Conservation (phyloP, 2,329 filamentous ascomycete species). For the Ascochyta rabiei region DNA sequence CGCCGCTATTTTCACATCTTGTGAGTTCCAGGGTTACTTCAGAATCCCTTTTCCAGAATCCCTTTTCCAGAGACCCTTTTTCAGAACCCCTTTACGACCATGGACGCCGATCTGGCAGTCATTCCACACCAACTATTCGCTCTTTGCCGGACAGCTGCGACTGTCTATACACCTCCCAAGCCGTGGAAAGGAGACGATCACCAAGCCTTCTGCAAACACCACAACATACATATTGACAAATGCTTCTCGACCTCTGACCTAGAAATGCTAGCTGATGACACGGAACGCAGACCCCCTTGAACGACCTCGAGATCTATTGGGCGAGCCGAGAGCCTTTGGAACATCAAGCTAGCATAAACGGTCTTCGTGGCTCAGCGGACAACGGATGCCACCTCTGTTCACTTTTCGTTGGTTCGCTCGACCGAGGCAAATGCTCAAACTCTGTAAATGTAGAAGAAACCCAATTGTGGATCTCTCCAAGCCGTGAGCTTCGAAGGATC, state of each 20-base stretch:
- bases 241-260: not conserved
- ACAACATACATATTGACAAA: not conserved
- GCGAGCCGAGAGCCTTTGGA: not conserved
- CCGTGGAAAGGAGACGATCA: not conserved
- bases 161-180: not conserved
- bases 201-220: not conserved
- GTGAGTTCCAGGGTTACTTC: not conserved
- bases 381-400: not conserved
- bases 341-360: not conserved
- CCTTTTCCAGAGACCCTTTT: too few relatives aligned
- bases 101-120: not conserved
- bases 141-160: not conserved
- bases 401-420: not conserved
- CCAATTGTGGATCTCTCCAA: not conserved
- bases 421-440: not conserved
- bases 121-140: not conserved
- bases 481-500: not conserved
- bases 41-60: too few relatives aligned
- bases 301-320: not conserved
- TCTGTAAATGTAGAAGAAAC: not conserved
- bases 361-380: too few relatives aligned
- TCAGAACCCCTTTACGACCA: not conserved
- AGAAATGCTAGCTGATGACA: too few relatives aligned
- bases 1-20: too few relatives aligned
- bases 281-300: not conserved